Conservation (phyloP, 768 basidiomycete genomes). For the Kwoniella botswanensis region DNA sequence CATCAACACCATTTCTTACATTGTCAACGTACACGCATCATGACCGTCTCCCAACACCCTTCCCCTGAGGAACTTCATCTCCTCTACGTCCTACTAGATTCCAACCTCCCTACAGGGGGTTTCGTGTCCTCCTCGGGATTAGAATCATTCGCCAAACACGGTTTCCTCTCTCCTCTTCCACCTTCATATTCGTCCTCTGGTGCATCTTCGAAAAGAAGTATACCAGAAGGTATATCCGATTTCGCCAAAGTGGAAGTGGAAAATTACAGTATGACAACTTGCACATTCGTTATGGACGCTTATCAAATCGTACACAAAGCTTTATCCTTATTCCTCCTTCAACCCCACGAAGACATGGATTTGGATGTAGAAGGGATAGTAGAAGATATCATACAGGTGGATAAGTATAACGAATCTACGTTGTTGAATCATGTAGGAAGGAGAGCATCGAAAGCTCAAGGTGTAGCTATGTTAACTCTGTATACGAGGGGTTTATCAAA, state of each 20-base stretch:
- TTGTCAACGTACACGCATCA: background rate
- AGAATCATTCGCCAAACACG: constrained; percentile 87
- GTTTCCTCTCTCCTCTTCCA: constrained; percentile 63
- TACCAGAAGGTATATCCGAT: constrained; percentile 26
- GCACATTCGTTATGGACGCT: constrained; percentile 78
- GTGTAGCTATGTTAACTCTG: constrained; percentile 86
- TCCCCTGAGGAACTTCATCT: constrained; percentile 42
- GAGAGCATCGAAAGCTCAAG: constrained; percentile 87
- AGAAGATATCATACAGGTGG: constrained; percentile 64
- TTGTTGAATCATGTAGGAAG: constrained; percentile 87
- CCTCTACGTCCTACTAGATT: constrained; percentile 64
- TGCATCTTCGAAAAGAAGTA: constrained; percentile 1
- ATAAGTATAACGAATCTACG: constrained; percentile 79
- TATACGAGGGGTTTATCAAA: constrained; percentile 79
- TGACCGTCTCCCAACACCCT: background rate
- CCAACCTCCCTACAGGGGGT: constrained; percentile 94
- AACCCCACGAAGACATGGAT: constrained; percentile 5
- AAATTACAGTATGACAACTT: constrained; percentile 76
- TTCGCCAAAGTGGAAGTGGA: constrained; percentile 55
- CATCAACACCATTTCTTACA: background rate
- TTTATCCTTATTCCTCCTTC: background rate
- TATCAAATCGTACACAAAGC: constrained; percentile 33
- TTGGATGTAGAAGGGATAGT: constrained; percentile 30
- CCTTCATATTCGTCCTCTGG: constrained; percentile 50
- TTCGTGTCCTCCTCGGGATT: constrained; percentile 94